Evolutionary conservation across 768 basidiomycete species (phyloP).

Genomic region (Calocera cornea): DNA sequence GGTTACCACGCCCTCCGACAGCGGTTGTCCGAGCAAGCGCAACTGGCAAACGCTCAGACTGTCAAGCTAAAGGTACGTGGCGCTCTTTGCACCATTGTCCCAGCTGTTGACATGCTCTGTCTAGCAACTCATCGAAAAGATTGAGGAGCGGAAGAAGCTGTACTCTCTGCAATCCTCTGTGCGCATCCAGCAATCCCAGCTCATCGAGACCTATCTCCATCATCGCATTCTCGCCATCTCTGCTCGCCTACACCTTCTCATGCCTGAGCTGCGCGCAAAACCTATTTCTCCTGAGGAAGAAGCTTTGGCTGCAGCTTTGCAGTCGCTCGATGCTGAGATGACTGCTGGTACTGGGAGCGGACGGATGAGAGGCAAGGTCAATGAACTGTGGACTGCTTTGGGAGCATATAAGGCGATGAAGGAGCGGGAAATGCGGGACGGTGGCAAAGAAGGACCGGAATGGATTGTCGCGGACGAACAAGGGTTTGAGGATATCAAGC

Average conservation of each 20-base stretch:
- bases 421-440: constrained; percentile 30
- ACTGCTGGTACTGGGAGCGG: constrained; percentile 29
- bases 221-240: constrained; percentile 1
- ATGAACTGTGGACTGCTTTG: constrained; percentile 75
- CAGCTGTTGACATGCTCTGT: not conserved
- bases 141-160: not conserved
- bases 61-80: not conserved
- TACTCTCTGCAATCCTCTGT: not conserved
- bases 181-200: constrained; percentile 1
- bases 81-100: not conserved
- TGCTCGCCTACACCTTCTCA: constrained; percentile 56
- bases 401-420: constrained; percentile 52
- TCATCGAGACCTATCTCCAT: constrained; percentile 2
- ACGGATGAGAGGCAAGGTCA: constrained; percentile 55
- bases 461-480: constrained; percentile 85
- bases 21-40: not conserved
- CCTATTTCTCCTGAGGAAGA: constrained; percentile 74
- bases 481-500: constrained; percentile 59
- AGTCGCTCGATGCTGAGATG: constrained; percentile 63
- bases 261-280: constrained; percentile 60
- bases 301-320: constrained; percentile 50
- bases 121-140: constrained; percentile 4
- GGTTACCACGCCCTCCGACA: not conserved
- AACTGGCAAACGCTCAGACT: not conserved
- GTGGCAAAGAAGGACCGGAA: constrained; percentile 30